Percentiles rank a stretch among this genome's conserved stretches.
Evolutionary conservation across 1,284 basidiomycete species (phyloP).

Genomic region (Coniferiporia weirii): DNA sequence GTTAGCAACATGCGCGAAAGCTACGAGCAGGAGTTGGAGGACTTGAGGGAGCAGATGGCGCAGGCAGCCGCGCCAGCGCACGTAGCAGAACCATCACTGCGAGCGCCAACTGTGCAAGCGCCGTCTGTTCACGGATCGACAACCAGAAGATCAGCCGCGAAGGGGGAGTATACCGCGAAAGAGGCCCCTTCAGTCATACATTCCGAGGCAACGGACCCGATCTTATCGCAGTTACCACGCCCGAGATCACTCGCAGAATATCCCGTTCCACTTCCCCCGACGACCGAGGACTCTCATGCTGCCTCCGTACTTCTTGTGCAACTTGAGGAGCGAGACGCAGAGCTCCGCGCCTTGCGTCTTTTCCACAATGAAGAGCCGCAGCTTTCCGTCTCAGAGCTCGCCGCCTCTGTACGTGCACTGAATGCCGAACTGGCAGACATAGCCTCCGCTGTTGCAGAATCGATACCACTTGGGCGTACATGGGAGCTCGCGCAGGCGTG

Average conservation of each 20-base stretch:
- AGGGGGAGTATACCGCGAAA: neutral
- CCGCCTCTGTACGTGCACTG: constrained; percentile 5
- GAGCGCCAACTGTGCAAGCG: neutral
- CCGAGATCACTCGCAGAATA: neutral
- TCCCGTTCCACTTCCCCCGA: constrained; percentile 3
- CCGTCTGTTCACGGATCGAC: constrained; percentile 2
- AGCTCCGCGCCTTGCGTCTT: constrained; percentile 8
- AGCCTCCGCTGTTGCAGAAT: constrained; percentile 4
- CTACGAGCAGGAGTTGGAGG: constrained; percentile 15
- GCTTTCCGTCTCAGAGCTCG: constrained; percentile 2
- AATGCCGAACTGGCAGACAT: constrained; percentile 13
- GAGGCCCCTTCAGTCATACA: neutral
- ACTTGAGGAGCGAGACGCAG: constrained; percentile 16
- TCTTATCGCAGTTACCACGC: neutral
- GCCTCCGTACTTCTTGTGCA: constrained; percentile 1
- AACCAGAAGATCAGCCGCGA: neutral
- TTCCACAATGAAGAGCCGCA: constrained; percentile 14
- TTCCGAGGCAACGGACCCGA: constrained; percentile 6
- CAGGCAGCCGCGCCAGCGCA: neutral
- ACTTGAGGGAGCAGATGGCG: constrained; percentile 12
- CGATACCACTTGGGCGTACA: constrained; percentile 3
- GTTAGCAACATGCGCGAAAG: constrained; percentile 18
- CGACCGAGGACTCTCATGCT: neutral
- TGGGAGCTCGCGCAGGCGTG: constrained; percentile 17
- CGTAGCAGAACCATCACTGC: neutral